Evolutionary conservation across 805 yeast species (phyloP), one percentile per base, ranked within the genome.

Genomic region (Kuraishia borneana): DNA sequence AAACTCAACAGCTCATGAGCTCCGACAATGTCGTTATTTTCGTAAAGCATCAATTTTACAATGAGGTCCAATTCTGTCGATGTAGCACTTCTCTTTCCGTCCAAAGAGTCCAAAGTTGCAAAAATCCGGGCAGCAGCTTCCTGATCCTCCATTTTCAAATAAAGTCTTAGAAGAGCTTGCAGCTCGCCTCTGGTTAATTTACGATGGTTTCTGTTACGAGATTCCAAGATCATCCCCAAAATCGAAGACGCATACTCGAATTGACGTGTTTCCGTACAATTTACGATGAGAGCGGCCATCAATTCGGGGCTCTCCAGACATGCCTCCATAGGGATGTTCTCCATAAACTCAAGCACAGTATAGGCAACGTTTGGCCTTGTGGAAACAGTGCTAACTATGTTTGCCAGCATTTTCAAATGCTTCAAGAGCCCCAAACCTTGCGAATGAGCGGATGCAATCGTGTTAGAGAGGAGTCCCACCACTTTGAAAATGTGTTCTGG

Each of bases 301-400:
- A 58, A 41, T 14, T 42, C 42, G 1, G 63, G 62, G 18, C 53
- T 48, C 3, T 53, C 43, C 23, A 45, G 44, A 19, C 58, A 51
- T 1, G 61, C 51, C 19, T 53, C 51, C 18, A 57, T 42, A 1
- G 63, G 63, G n/a, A 58, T 35, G 25, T 48, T 42, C 18, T 40
- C 37, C 3, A 58, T 45, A 12, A 58, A 18, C 4, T 46, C 42
- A 8, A 40, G 37, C 4, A 58, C 52, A 19, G 54, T 28, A 2
- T 21, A 14, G 10, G 47, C 39, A 31, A 53, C 58, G 31, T 61
- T 40, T 31, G 37, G 42, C 26, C 46, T 50, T 34, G 50, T 54
- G 10, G 60, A 50, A 26, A 58, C 54, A 5, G 39, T 34, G 8
- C 42, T 34, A 7, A 58, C 44, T 27, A 57, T 26, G 16, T 44